These are phyloP conservation scores for Pichia insulana DNA, from an alignment of 805 yeast species.

Conservation along the genomic window DNA sequence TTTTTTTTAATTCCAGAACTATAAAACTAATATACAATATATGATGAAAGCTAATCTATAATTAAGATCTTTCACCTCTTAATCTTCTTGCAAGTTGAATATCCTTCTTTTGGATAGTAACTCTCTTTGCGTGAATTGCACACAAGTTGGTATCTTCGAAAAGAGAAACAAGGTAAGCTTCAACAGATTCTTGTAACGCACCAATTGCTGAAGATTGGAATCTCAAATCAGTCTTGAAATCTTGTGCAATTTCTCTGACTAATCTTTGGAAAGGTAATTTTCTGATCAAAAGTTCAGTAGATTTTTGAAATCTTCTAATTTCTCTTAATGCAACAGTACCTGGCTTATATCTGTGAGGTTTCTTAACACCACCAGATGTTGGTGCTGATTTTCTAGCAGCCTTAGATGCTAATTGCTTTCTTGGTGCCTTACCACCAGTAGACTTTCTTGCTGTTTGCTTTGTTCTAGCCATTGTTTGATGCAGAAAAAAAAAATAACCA, in stretches of 20 bases:
- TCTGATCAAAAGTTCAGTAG: slow-evolving; percentile 90
- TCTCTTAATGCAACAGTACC: slow-evolving; percentile 96
- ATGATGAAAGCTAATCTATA: slow-evolving; percentile 8
- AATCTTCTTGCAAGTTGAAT: slow-evolving; percentile 96
- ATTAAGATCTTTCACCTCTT: slow-evolving; percentile 89
- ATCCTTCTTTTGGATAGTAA: slow-evolving; percentile 97
- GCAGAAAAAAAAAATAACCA: no score
- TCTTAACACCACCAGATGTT: slow-evolving; percentile 87
- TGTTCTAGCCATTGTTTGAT: slow-evolving; percentile 82
- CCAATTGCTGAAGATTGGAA: slow-evolving; percentile 97
- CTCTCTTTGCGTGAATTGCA: slow-evolving; percentile 98
- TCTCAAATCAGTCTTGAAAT: slow-evolving; percentile 86
- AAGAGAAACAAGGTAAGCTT: slow-evolving; percentile 91
- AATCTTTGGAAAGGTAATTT: slow-evolving; percentile 96
- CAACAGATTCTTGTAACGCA: slow-evolving; percentile 97
- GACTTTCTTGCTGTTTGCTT: slow-evolving; percentile 93
- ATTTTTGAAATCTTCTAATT: slow-evolving; percentile 94
- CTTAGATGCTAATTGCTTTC: slow-evolving; percentile 86
- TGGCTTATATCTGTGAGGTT: slow-evolving; percentile 95
- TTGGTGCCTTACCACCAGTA: slow-evolving; percentile 94
- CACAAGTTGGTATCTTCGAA: slow-evolving; percentile 98
- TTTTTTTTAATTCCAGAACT: slow-evolving; percentile 2
- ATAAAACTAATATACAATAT: slow-evolving; percentile 18
- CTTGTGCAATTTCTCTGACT: slow-evolving; percentile 93
- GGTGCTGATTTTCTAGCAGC: slow-evolving; percentile 93